phyloP scores from a whole-genome alignment of 495 filamentous ascomycete genomes.

The Neurospora discreta region DNA sequence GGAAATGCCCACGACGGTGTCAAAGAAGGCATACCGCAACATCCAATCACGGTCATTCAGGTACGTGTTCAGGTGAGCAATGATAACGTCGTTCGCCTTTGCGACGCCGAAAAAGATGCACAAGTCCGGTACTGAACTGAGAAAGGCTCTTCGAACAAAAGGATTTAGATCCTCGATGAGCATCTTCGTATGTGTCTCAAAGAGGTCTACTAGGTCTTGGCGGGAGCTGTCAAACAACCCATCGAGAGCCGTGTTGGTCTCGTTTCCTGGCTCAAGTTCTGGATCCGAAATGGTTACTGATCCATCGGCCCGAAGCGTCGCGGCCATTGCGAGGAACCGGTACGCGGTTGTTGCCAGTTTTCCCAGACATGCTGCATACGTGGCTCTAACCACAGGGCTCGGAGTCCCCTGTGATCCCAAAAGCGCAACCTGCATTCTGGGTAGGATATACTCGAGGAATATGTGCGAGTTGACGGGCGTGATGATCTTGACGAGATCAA shows the following conservation, averaged over 20 bases:
- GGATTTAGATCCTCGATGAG: conserved; percentile 79
- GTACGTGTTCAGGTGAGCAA: conserved; percentile 95
- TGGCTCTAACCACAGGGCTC: conserved; percentile 65
- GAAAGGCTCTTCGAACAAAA: conserved; percentile 83
- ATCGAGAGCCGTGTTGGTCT: conserved; percentile 52
- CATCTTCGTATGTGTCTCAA: conserved; percentile 79
- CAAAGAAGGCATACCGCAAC: conserved; percentile 92
- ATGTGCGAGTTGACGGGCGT: conserved; percentile 93
- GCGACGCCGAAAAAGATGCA: conserved; percentile 91
- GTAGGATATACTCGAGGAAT: conserved; percentile 91
- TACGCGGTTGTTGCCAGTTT: conserved; percentile 83
- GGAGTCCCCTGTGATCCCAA: conserved; percentile 43
- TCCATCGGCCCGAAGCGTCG: conserved; percentile 74
- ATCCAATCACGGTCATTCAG: conserved; percentile 96
- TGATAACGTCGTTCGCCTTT: conserved; percentile 83
- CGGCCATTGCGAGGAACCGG: conserved; percentile 80
- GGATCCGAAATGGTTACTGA: conserved; percentile 68
- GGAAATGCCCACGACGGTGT: conserved; percentile 87
- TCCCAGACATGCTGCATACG: conserved; percentile 86
- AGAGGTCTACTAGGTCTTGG: conserved; percentile 62
- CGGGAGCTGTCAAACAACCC: conserved; percentile 75
- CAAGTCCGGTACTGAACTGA: conserved; percentile 84
- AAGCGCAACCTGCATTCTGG: conserved; percentile 64
- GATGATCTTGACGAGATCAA: conserved; percentile 75
- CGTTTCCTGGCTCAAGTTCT: conserved; percentile 61